Conservation (phyloP, 2,329 filamentous ascomycete genomes). For the Diaporthe sp. region DNA sequence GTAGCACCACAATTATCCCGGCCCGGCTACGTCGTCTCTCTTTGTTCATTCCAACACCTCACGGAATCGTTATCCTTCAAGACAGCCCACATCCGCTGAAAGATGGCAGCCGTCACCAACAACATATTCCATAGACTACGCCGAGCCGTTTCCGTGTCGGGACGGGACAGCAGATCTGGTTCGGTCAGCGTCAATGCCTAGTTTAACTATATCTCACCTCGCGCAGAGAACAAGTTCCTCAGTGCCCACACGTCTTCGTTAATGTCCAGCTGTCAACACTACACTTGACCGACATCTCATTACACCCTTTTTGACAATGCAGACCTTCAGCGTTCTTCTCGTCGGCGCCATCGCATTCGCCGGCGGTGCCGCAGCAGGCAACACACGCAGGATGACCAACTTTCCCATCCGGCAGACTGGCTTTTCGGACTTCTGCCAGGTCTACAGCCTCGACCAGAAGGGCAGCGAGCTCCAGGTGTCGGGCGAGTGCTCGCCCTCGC, state of each 20-base stretch:
- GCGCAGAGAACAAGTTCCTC: background rate
- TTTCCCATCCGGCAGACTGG: background rate
- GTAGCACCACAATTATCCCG: background rate
- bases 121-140: background rate
- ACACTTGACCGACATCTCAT: background rate
- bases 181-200: background rate
- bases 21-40: background rate
- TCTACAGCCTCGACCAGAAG: background rate
- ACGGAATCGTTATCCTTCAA: background rate
- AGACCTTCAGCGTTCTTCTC: background rate
- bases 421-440: constrained; percentile 7
- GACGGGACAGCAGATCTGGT: background rate
- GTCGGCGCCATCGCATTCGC: background rate
- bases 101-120: background rate
- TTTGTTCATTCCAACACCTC: background rate
- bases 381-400: background rate
- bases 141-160: background rate
- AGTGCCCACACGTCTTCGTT: background rate
- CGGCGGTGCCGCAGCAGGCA: background rate
- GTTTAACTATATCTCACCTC: background rate
- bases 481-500: background rate
- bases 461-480: background rate
- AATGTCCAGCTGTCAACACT: background rate
- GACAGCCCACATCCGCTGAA: background rate
- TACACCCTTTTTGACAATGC: background rate